Evolutionary conservation across 2,329 filamentous ascomycete species (phyloP).

Genomic region (Hirsutella rhossiliensis): DNA sequence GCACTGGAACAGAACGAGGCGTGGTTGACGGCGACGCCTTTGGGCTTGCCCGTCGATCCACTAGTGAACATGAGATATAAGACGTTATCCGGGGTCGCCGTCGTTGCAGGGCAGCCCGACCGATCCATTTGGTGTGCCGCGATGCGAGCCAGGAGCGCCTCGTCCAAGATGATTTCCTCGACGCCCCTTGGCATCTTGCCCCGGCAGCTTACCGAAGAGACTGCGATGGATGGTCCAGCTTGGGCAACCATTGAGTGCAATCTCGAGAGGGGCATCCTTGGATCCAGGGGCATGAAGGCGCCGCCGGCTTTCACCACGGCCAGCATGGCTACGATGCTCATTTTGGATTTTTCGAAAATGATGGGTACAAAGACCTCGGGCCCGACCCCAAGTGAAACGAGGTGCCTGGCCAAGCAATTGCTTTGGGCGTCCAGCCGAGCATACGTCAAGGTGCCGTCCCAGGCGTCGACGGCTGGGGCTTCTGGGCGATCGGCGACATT

Average conservation of each 20-base stretch:
- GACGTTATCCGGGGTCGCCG: neutral
- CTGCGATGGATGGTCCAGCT: slow-evolving; percentile 5
- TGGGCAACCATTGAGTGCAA: slow-evolving; percentile 1
- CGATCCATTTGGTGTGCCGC: neutral
- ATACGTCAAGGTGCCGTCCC: slow-evolving; percentile 1
- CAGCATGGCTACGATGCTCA: slow-evolving; percentile 12
- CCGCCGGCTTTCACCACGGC: slow-evolving; percentile 13
- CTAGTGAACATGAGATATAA: slow-evolving; percentile 12
- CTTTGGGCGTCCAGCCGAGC: neutral
- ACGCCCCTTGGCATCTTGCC: neutral
- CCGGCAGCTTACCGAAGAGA: slow-evolving; percentile 2
- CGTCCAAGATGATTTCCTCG: neutral
- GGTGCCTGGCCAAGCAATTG: neutral
- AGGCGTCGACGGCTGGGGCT: neutral
- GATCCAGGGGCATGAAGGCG: slow-evolving; percentile 12
- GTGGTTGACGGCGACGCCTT: slow-evolving; percentile 12
- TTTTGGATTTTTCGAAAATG: slow-evolving; percentile 10
- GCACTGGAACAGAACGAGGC: slow-evolving; percentile 6
- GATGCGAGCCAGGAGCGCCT: neutral
- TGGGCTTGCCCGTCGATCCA: slow-evolving; percentile 12
- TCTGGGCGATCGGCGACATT: neutral
- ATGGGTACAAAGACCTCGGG: slow-evolving; percentile 1
- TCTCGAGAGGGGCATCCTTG: slow-evolving; percentile 7
- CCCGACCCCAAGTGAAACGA: neutral
- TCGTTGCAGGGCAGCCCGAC: neutral